Evolutionary conservation across 2,329 filamentous ascomycete species (phyloP).

Genomic region (Daldinia sp.): DNA sequence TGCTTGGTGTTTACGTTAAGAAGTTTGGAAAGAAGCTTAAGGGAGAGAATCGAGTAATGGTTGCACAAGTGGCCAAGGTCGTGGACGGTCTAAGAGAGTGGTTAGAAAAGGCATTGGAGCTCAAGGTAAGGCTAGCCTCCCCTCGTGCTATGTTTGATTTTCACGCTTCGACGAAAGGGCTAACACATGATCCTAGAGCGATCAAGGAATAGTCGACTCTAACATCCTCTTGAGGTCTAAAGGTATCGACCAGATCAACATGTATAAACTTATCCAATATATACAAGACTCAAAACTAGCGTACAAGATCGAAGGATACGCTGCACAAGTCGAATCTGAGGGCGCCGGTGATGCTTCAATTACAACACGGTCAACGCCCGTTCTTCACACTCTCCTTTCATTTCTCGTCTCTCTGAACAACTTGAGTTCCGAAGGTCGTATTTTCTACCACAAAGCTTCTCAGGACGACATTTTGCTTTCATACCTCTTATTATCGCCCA

Average conservation of each 20-base stretch:
- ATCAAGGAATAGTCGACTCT: conserved; percentile 74
- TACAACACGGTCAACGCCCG: conserved; percentile 56
- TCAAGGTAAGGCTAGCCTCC: conserved; percentile 52
- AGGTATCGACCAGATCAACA: conserved; percentile 92
- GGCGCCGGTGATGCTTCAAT: conserved; percentile 39
- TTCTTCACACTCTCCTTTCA: conserved; percentile 63
- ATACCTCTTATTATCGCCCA: conserved; percentile 90
- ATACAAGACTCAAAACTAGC: conserved; percentile 92
- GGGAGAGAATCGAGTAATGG: conserved; percentile 89
- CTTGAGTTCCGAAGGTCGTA: conserved; percentile 73
- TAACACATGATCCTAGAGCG: conserved; percentile 44
- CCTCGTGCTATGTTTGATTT: too few relatives aligned
- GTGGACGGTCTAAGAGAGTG: conserved; percentile 79
- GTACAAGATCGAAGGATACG: conserved; percentile 93
- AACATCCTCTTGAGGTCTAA: conserved; percentile 80
- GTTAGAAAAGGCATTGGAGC: conserved; percentile 63
- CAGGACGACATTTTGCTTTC: conserved; percentile 68
- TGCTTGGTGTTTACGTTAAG: conserved; percentile 83
- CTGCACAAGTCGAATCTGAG: conserved; percentile 65
- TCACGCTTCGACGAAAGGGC: conserved; percentile 28
- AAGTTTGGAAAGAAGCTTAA: conserved; percentile 89
- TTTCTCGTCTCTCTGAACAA: conserved; percentile 88
- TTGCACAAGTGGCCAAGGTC: conserved; percentile 85
- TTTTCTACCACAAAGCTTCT: conserved; percentile 66
- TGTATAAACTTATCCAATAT: conserved; percentile 87